Evolutionary conservation across 352 stramenopile species (phyloP).

Genomic region (Globisporangium parvum): DNA sequence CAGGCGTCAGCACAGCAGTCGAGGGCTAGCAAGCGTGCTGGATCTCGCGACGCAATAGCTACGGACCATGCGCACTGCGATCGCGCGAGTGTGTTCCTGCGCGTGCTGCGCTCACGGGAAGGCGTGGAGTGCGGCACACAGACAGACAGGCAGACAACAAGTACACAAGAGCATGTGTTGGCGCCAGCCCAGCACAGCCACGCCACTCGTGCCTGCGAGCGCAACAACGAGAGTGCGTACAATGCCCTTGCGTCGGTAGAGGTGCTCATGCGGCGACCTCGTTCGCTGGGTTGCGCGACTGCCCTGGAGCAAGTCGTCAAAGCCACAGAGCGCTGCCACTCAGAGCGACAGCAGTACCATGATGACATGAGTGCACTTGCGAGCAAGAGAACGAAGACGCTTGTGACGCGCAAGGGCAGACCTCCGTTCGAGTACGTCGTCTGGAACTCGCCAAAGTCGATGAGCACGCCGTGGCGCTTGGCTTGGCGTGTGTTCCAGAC

Average conservation of each 20-base stretch:
- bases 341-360: neutral
- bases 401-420: constrained; percentile 8
- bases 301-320: constrained; percentile 39
- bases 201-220: neutral
- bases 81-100: constrained; percentile 25
- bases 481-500: constrained; percentile 43
- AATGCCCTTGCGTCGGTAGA: constrained; percentile 27
- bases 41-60: neutral
- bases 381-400: neutral
- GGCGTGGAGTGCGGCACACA: neutral
- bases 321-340: constrained; percentile 39
- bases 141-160: too few relatives aligned
- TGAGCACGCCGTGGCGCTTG: constrained; percentile 32
- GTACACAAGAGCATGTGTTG: constrained; percentile 3
- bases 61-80: constrained; percentile 24
- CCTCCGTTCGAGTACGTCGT: constrained; percentile 43
- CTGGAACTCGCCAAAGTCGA: constrained; percentile 69
- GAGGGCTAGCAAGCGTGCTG: too few relatives aligned
- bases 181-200: constrained; percentile 15
- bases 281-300: neutral
- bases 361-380: neutral
- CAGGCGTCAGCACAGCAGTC: too few relatives aligned
- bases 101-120: constrained; percentile 18
- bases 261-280: neutral
- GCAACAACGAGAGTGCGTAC: constrained; percentile 13